Conservation (phyloP, 2,329 filamentous ascomycete species). For the Aspergillus novofumigatus region DNA sequence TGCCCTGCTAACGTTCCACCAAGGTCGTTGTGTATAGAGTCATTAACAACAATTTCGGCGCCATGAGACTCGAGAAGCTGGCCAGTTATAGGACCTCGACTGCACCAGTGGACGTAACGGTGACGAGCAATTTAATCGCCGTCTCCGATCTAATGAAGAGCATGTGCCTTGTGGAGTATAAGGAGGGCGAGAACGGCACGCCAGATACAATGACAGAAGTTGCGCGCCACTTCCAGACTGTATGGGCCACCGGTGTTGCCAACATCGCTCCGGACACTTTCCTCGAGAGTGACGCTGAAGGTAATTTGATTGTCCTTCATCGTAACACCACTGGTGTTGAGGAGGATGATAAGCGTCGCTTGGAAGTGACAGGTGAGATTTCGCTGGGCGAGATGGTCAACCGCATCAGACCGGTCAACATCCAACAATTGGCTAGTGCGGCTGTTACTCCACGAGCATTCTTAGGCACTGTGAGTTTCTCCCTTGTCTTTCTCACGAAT, state of each 20-base stretch:
- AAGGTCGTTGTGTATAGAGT: slow-evolving; percentile 59
- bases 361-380: slow-evolving; percentile 76
- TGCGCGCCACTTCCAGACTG: slow-evolving; percentile 73
- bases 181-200: slow-evolving; percentile 53
- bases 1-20: slow-evolving; percentile 12
- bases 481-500: background rate
- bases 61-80: slow-evolving; percentile 60
- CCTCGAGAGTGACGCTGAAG: slow-evolving; percentile 79
- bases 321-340: slow-evolving; percentile 70
- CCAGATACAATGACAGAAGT: slow-evolving; percentile 65
- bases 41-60: slow-evolving; percentile 29
- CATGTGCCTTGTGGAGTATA: slow-evolving; percentile 71
- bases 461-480: slow-evolving; percentile 69
- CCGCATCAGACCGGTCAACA: slow-evolving; percentile 69
- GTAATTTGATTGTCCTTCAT: slow-evolving; percentile 78
- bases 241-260: slow-evolving; percentile 76
- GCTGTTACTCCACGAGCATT: slow-evolving; percentile 79
- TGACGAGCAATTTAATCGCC: slow-evolving; percentile 71
- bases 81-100: slow-evolving; percentile 78
- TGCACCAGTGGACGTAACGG: slow-evolving; percentile 73
- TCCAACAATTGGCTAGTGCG: slow-evolving; percentile 60
- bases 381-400: slow-evolving; percentile 92
- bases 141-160: slow-evolving; percentile 95
- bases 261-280: slow-evolving; percentile 70
- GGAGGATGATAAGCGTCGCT: slow-evolving; percentile 64